A percentile compares a stretch with the other conserved stretches of the same genome.
These are phyloP conservation scores for Mucor irregularis DNA, from an alignment of 371 early-diverging fungal species.

Conservation along the genomic window DNA sequence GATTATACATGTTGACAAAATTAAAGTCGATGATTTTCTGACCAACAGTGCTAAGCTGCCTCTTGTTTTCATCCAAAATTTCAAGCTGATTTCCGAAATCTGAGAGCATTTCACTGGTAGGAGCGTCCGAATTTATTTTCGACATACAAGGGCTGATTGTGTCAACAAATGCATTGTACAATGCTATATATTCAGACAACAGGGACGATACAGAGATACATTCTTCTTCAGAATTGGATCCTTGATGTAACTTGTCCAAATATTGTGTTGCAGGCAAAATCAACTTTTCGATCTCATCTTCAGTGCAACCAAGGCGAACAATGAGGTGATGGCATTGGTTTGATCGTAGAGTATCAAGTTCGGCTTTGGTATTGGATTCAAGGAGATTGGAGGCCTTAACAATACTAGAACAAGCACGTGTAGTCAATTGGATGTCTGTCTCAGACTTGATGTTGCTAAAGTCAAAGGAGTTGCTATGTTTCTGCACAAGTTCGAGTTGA, in stretches of 20 bases:
- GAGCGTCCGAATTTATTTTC: background rate
- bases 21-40: background rate
- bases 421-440: background rate
- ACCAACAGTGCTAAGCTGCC: background rate
- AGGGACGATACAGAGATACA: background rate
- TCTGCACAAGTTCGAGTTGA: background rate
- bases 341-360: background rate
- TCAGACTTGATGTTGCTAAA: background rate
- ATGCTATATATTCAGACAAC: background rate
- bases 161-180: background rate
- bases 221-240: background rate
- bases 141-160: background rate
- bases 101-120: background rate
- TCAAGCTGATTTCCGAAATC: slow-evolving; percentile 16
- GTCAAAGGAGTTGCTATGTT: background rate
- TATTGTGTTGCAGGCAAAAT: background rate
- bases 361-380: background rate
- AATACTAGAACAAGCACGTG: background rate
- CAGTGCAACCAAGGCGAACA: background rate
- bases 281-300: background rate
- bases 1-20: background rate
- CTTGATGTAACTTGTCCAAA: background rate
- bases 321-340: background rate
- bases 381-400: background rate
- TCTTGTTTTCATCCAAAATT: slow-evolving; percentile 16